Conservation (phyloP, 306 rosid genomes). For the Delonix regia region DNA sequence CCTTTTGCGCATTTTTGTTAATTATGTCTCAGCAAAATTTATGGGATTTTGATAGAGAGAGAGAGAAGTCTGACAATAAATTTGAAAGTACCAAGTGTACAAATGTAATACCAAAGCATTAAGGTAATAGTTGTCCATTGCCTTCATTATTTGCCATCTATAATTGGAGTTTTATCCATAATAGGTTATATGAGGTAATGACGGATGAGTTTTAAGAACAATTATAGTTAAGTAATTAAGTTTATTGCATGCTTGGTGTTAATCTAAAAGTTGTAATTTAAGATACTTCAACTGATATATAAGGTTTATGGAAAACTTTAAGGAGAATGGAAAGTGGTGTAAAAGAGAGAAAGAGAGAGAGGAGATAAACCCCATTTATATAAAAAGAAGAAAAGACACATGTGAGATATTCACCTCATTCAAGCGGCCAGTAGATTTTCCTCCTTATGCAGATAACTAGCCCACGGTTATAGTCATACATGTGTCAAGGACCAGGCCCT, state of each 20-base stretch:
- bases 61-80: background rate
- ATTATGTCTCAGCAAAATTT: background rate
- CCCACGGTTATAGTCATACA: background rate
- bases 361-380: background rate
- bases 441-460: background rate
- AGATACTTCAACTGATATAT: background rate
- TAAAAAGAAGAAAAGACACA: background rate
- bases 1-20: background rate
- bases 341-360: background rate
- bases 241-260: background rate
- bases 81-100: background rate
- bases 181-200: background rate
- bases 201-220: background rate
- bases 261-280: background rate
- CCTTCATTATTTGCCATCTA: background rate
- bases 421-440: background rate
- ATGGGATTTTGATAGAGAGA: background rate
- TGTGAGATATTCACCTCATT: background rate
- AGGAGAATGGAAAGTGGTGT: background rate
- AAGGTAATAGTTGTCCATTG: background rate
- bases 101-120: background rate
- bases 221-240: background rate
- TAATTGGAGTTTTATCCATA: background rate
- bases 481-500: background rate
- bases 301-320: background rate